Percentiles rank a stretch among this genome's conserved stretches.
These are phyloP conservation scores for Parsonsia alboflavescens DNA, from an alignment of 257 asterid species.

Conservation along the genomic window DNA sequence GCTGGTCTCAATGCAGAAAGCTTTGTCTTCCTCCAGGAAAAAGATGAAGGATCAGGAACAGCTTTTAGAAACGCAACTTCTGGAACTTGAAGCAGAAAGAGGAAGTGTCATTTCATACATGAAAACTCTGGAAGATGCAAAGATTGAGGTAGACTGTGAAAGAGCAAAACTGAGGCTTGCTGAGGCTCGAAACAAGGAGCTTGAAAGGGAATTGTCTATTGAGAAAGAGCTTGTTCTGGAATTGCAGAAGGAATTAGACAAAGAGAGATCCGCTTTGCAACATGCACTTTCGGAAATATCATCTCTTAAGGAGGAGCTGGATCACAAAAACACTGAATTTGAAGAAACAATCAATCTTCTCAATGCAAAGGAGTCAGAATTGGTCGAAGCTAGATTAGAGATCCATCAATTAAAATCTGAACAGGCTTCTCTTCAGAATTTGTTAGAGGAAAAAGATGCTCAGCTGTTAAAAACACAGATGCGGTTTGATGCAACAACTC, in stretches of 20 bases:
- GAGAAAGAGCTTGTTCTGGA: conserved; percentile 55
- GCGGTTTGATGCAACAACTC: conserved; percentile 44
- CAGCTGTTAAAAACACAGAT: conserved; percentile 50
- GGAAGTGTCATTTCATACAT: conserved; percentile 45
- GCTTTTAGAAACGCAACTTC: conserved; percentile 46
- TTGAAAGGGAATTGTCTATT: conserved; percentile 50
- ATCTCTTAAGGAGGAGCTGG: conserved; percentile 49
- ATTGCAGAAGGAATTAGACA: conserved; percentile 49
- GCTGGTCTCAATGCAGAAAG: conserved; percentile 65
- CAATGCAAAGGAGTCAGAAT: conserved; percentile 60
- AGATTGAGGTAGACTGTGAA: conserved; percentile 66
- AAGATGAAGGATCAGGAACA: conserved; percentile 55
- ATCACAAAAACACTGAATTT: conserved; percentile 40
- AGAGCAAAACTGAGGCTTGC: conserved; percentile 48
- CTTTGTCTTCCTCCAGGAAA: conserved; percentile 46
- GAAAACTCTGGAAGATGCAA: conserved; percentile 57
- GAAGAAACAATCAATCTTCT: conserved; percentile 50
- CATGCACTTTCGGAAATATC: conserved; percentile 40
- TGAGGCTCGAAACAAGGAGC: conserved; percentile 63
- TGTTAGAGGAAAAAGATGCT: conserved; percentile 51
- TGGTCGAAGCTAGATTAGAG: conserved; percentile 70
- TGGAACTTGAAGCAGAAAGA: conserved; percentile 64
- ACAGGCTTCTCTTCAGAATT: conserved; percentile 51
- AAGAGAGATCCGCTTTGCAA: conserved; percentile 45
- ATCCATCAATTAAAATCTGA: conserved; percentile 56